phyloP scores from a whole-genome alignment of 306 rosid species.

The Cucurbita ficifolia region DNA sequence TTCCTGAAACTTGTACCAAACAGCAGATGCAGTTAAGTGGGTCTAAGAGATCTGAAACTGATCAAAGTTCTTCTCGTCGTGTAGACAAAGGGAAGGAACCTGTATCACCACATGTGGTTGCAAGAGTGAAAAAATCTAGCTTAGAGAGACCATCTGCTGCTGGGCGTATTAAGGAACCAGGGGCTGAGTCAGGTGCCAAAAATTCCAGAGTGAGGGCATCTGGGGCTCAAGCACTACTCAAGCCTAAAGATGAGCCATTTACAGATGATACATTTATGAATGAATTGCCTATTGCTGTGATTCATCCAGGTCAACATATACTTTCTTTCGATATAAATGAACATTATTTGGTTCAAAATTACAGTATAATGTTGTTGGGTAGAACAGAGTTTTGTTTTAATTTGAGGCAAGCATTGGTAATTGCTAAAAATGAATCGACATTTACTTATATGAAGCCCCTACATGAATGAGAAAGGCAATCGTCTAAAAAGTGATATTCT shows the following conservation, averaged over 20 bases:
- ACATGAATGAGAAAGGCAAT: neutral
- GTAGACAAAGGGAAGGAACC: constrained; percentile 65
- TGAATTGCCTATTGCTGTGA: constrained; percentile 40
- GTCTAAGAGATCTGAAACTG: constrained; percentile 17
- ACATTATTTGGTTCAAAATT: neutral
- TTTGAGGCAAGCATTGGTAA: neutral
- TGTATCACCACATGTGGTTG: constrained; percentile 19
- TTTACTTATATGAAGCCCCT: neutral
- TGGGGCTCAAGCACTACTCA: constrained; percentile 22
- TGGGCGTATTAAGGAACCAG: constrained; percentile 22
- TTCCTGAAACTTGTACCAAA: constrained; percentile 16
- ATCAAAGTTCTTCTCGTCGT: constrained; percentile 14
- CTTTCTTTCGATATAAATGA: neutral
- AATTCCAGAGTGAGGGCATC: constrained; percentile 18
- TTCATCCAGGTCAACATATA: constrained; percentile 39
- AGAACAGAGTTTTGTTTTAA: neutral
- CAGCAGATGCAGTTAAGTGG: constrained; percentile 18
- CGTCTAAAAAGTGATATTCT: neutral
- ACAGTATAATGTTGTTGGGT: neutral
- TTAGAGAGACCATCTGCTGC: constrained; percentile 15
- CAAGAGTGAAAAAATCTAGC: constrained; percentile 17
- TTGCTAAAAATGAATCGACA: neutral
- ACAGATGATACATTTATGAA: constrained; percentile 18
- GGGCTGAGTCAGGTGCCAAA: constrained; percentile 18
- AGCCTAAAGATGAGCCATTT: constrained; percentile 81